Base-by-base conservation (phyloP, 345 rosid genomes). In the Corchorus olitorius region DNA sequence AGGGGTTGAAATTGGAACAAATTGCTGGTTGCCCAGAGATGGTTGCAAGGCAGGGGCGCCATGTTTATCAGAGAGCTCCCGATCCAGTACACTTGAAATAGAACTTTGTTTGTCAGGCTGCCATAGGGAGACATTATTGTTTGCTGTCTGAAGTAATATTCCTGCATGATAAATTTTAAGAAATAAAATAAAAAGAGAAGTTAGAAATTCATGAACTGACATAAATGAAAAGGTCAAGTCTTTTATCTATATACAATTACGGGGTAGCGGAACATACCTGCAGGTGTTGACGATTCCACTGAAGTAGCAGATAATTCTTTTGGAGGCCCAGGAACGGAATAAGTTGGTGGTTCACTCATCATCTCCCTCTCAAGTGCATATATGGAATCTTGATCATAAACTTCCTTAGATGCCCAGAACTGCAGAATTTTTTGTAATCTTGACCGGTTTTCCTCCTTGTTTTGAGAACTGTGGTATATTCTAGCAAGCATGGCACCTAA, bases 321-420 rank as follows among this genome's bases (percentile, higher is more conserved):
- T 53, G 89, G 85, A 43, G 90, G 85, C 75, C 86, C 87, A 48
- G 89, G 77, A 76, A 90, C 86, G 50, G 89, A 77, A 86, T 50
- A 84, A 65, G 86, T 70, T 11, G 87, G 80, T 70, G 88, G 88
- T 80, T 93, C 98, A 77, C 89, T 84, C 78, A 88, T 53, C 98
- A 97, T 97, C 85, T 94, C 99, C 79, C 86, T 82, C 83, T 97
- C 98, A 50, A 97, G 81, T 59, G 82, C 83, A 87, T 87, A 86
- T 75, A 94, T 88, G 46, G 91, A 85, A 78, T 94, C 99, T 83
- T 90, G 89, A 83, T 94, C 92, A 82, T 87, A 97, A 78, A 97
- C 98, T 86, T 91, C 97, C 83, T 97, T 94, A 35, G 97, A 88
- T 72, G 89, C 97, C 99, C 99, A 97, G 77, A 94, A 97, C 81